Evolutionary conservation across 31 red algal genomes (phyloP), one percentile per base, ranked within the genome.

Genomic region (Endocladia muricata): DNA sequence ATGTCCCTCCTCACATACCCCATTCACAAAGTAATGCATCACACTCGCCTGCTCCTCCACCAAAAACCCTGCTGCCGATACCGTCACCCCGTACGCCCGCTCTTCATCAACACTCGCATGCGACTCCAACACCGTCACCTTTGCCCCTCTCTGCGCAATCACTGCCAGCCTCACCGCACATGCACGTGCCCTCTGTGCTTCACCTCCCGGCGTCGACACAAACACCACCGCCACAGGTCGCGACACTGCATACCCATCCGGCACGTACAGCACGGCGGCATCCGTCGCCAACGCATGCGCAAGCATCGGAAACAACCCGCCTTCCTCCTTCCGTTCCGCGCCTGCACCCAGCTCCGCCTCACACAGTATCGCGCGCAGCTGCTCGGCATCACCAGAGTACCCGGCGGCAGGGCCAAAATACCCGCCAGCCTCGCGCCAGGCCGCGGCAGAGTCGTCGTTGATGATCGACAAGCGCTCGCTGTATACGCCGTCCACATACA

Each of bases 401-500:
- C 48, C 64, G 3, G 19, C 34, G 28, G 79, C 61, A 17, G 70
- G 54, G 3, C 88, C 88, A 77, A 72, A 76, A 52, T 83, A 91
- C 2, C 78, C 88, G 31, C 88, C 88, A 13, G 70, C 73, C 39
- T 29, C 78, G 13, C 41, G 44, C 68, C 78, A 73, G 44, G 68
- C 73, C 35, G 39, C 49, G 2, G 43, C 79, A 31, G 67, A 71
- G 57, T 85, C 72, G 38, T 85, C 82, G 38, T 68, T 76, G 19
- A 85, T 35, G 55, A 82, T 66, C 17, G 77, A 83, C 3, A 91
- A 39, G 41, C 73, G 15, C 25, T 71, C 3, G 21, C 62, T 64
- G 32, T 62, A 91, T 3, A 83, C 41, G 26, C 88, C 88, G 37
- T 91, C 88, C 5, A 91, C 71, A 70, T 83, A 83, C 22, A 91